Evolutionary conservation across 345 rosid genomes (phyloP).

Genomic region (Carallia brachiata): DNA sequence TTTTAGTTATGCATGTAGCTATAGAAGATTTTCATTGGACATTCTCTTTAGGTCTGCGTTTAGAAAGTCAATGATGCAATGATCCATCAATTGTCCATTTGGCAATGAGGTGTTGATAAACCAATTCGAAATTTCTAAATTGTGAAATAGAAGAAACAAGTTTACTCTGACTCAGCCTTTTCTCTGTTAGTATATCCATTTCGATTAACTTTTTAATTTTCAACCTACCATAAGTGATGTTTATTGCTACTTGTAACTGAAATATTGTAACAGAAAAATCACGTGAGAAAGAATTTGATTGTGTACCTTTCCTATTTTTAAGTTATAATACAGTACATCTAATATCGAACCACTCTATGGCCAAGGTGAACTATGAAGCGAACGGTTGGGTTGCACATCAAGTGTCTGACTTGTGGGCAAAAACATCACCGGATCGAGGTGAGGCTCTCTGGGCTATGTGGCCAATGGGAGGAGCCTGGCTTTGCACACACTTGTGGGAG

Average conservation of each 20-base stretch:
- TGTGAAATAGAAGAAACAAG: no score
- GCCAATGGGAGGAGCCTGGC: constrained; percentile 99
- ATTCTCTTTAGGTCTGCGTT: no score
- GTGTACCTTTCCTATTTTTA: no score
- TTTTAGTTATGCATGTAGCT: not conserved
- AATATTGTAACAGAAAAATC: not conserved
- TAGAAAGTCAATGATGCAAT: no score
- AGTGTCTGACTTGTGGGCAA: constrained; percentile 89
- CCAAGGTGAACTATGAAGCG: constrained; percentile 80
- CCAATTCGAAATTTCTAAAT: no score
- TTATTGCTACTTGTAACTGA: not conserved
- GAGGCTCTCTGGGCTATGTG: constrained; percentile 77
- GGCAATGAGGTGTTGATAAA: no score
- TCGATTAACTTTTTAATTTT: not conserved
- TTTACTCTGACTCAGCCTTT: not conserved
- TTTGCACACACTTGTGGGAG: constrained; percentile 94
- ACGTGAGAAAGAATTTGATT: not conserved
- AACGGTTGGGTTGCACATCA: constrained; percentile 94
- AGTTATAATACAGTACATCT: not conserved
- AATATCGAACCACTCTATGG: not conserved
- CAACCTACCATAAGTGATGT: not conserved
- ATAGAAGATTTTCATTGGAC: no score
- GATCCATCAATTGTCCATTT: no score
- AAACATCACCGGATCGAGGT: constrained; percentile 76
- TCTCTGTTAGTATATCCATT: not conserved